phyloP scores from a whole-genome alignment of 2,329 filamentous ascomycete genomes.

The Sporothrix dimorphospora region DNA sequence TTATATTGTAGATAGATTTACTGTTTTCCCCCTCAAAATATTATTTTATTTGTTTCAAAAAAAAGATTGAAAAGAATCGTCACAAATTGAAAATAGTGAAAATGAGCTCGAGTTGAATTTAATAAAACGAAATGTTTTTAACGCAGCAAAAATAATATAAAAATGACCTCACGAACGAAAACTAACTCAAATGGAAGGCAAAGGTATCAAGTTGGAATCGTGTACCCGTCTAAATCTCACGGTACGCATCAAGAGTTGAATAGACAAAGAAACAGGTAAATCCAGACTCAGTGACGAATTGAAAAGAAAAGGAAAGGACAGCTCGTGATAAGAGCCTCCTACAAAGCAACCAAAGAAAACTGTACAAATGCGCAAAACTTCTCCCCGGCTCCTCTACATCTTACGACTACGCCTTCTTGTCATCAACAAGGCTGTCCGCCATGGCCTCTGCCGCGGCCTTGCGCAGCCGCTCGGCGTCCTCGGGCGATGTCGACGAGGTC shows the following conservation, averaged over 20 bases:
- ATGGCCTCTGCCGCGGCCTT: slow-evolving; percentile 38
- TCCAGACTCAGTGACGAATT: not conserved
- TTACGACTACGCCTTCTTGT: slow-evolving; percentile 32
- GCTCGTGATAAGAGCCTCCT: not conserved
- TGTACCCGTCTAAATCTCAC: not conserved
- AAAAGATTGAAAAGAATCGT: not conserved
- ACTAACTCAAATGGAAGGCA: not conserved
- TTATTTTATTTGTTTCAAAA: not conserved
- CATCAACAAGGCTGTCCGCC: slow-evolving; percentile 37
- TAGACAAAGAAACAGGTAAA: not conserved
- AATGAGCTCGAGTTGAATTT: not conserved
- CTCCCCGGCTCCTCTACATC: not conserved
- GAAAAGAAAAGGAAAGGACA: not conserved
- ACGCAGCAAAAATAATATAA: not conserved
- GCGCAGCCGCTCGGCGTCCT: slow-evolving; percentile 37
- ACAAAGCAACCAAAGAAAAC: not conserved
- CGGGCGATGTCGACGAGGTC: slow-evolving; percentile 27
- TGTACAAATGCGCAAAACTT: not conserved
- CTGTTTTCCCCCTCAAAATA: no score
- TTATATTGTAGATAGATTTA: no score
- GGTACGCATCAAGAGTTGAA: not conserved
- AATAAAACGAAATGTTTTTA: no score
- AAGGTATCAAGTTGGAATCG: slow-evolving; percentile 20
- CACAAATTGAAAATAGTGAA: not conserved
- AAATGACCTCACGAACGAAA: not conserved